These are phyloP conservation scores for Capronia americana DNA, from an alignment of 2,329 filamentous ascomycete species.

Conservation along the genomic window DNA sequence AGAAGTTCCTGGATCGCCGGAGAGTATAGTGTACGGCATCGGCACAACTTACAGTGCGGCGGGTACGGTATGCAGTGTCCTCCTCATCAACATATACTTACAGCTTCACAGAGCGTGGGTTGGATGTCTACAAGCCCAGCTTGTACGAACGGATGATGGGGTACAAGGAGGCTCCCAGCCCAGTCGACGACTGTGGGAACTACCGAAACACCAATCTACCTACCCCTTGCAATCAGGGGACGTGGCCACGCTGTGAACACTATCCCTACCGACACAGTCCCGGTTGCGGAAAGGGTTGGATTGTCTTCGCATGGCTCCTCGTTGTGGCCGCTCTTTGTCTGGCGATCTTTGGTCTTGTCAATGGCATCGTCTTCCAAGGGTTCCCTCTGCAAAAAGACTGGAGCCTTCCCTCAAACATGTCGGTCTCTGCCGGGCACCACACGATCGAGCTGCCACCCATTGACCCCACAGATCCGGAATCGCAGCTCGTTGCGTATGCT, in stretches of 20 bases:
- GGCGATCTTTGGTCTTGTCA: slow-evolving; percentile 13
- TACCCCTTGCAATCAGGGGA: slow-evolving; percentile 12
- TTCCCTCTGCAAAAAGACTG: slow-evolving; percentile 13
- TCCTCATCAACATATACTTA: neutral
- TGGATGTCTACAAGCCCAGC: neutral
- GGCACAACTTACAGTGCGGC: slow-evolving; percentile 9
- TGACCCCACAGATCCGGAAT: slow-evolving; percentile 48
- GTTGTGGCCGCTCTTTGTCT: slow-evolving; percentile 1
- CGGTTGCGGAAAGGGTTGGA: slow-evolving; percentile 21
- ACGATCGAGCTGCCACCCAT: slow-evolving; percentile 15
- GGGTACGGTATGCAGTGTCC: neutral
- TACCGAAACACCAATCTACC: neutral
- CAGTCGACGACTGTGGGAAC: slow-evolving; percentile 11
- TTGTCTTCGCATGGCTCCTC: slow-evolving; percentile 7
- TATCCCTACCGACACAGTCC: slow-evolving; percentile 25
- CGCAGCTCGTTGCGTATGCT: slow-evolving; percentile 18
- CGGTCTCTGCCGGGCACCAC: slow-evolving; percentile 4
- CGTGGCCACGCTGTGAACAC: slow-evolving; percentile 18
- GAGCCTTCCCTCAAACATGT: slow-evolving; percentile 12
- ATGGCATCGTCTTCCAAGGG: slow-evolving; percentile 15
- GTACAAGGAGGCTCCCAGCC: neutral
- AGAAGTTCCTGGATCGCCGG: neutral
- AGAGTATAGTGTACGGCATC: slow-evolving; percentile 14
- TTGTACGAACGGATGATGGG: slow-evolving; percentile 12
- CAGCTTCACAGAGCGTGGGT: neutral